Evolutionary conservation across 441 rosid genomes (phyloP).

Genomic region (Geranium incanum): DNA sequence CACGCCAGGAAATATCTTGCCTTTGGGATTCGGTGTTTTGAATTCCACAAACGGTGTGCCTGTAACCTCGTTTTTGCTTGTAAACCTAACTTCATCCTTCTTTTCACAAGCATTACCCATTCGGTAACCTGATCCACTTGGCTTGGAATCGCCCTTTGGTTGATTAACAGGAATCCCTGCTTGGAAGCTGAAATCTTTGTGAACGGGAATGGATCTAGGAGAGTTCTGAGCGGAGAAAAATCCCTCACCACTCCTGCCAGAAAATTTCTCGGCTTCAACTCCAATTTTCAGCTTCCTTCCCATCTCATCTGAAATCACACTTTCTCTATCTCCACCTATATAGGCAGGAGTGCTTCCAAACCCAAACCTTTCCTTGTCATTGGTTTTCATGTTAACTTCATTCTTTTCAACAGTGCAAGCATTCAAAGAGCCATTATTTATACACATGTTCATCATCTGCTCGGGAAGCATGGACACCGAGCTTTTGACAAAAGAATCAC

Average conservation of each 20-base stretch:
- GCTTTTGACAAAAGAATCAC: conserved; percentile 24
- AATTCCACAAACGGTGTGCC: conserved; percentile 43
- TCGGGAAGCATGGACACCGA: conserved; percentile 30
- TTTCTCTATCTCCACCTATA: conserved; percentile 35
- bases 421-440: conserved; percentile 29
- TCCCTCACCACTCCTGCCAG: conserved; percentile 19
- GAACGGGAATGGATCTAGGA: conserved; percentile 18
- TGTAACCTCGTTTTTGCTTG: conserved; percentile 32
- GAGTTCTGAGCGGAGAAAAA: conserved; percentile 25
- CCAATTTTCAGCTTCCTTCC: conserved; percentile 45
- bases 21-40: conserved; percentile 43
- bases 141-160: conserved; percentile 20
- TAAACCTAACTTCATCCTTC: conserved; percentile 33
- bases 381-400: conserved; percentile 16
- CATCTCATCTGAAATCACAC: conserved; percentile 42
- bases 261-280: conserved; percentile 24
- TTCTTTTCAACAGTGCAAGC: conserved; percentile 15
- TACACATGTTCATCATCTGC: conserved; percentile 41
- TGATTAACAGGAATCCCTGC: conserved; percentile 28
- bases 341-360: conserved; percentile 20
- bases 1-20: conserved; percentile 35
- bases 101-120: conserved; percentile 30
- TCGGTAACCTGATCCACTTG: conserved; percentile 22
- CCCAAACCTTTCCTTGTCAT: conserved; percentile 18
- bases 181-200: conserved; percentile 29